Percentiles rank a stretch among this genome's conserved stretches.
These are phyloP conservation scores for Sisymbrium irio DNA, from an alignment of 345 rosid genomes.

Conservation along the genomic window DNA sequence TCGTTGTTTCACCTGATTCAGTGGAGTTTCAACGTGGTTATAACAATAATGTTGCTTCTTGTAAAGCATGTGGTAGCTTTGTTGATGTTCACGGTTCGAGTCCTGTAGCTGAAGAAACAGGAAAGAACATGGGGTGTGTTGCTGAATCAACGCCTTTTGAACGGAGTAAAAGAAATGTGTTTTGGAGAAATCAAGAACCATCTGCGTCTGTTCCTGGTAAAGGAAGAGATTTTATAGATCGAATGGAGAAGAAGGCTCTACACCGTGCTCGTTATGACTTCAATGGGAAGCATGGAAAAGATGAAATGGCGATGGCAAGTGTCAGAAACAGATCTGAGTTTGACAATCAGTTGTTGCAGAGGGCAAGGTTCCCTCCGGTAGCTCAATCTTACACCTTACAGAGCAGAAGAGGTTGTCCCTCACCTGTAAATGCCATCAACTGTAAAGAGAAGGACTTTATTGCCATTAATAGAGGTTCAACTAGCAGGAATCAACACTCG, in stretches of 20 bases:
- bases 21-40: conserved; percentile 27
- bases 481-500: conserved; percentile 40
- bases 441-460: conserved; percentile 54
- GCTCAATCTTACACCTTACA: conserved; percentile 41
- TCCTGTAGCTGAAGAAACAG: conserved; percentile 24
- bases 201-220: neutral
- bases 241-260: conserved; percentile 31
- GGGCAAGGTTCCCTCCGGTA: conserved; percentile 38
- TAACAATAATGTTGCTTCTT: conserved; percentile 39
- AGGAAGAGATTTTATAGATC: conserved; percentile 1
- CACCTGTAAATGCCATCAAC: conserved; percentile 38
- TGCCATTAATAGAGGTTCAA: conserved; percentile 54
- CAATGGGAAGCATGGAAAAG: conserved; percentile 39
- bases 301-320: conserved; percentile 35
- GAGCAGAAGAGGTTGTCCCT: conserved; percentile 44
- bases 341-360: conserved; percentile 34
- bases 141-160: conserved; percentile 21
- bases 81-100: conserved; percentile 44
- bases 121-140: conserved; percentile 1
- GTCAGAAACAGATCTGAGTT: conserved; percentile 34
- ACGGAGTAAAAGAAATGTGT: conserved; percentile 34
- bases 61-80: conserved; percentile 66
- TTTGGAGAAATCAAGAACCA: conserved; percentile 38
- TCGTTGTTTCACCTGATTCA: conserved; percentile 31
- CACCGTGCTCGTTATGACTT: conserved; percentile 22